Conservation (phyloP, 2,329 filamentous ascomycete species). For the Rhynchosporium secalis region DNA sequence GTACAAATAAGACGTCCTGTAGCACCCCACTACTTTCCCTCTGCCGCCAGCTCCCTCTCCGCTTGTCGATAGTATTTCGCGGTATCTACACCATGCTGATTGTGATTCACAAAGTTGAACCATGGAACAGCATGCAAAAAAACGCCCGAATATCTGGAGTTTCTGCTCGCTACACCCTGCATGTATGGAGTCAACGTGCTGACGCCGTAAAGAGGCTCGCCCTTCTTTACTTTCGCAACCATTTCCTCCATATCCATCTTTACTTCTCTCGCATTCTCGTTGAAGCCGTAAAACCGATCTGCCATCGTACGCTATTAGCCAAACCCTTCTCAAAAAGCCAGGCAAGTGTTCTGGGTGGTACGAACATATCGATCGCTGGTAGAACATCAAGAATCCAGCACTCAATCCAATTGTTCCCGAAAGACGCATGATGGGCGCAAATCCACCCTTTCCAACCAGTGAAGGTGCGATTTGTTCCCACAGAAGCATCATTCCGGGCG, state of each 20-base stretch:
- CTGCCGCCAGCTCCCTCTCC: conserved; percentile 87
- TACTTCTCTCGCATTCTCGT: conserved; percentile 86
- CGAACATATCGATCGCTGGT: conserved; percentile 81
- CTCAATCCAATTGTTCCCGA: conserved; percentile 69
- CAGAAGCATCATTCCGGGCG: conserved; percentile 70
- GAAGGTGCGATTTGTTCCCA: conserved; percentile 88
- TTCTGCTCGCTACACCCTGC: conserved; percentile 88
- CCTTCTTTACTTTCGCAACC: conserved; percentile 92
- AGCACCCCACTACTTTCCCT: conserved; percentile 49
- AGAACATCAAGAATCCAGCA: conserved; percentile 83
- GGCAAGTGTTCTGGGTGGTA: conserved; percentile 31
- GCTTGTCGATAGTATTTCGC: conserved; percentile 98
- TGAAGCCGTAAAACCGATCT: conserved; percentile 96
- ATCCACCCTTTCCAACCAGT: conserved; percentile 78
- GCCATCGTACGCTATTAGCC: background rate
- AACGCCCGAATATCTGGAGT: conserved; percentile 86
- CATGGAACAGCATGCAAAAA: conserved; percentile 86
- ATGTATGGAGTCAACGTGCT: conserved; percentile 79
- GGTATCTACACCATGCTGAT: conserved; percentile 90
- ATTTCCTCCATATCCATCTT: conserved; percentile 98
- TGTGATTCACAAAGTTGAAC: conserved; percentile 99
- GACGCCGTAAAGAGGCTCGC: conserved; percentile 84
- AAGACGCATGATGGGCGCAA: conserved; percentile 80
- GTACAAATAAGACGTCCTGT: conserved; percentile 19
- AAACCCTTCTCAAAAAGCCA: background rate